Evolutionary conservation across 2,329 filamentous ascomycete species (phyloP), one percentile per base, ranked within the genome.

Genomic region (Penicillium sp.): DNA sequence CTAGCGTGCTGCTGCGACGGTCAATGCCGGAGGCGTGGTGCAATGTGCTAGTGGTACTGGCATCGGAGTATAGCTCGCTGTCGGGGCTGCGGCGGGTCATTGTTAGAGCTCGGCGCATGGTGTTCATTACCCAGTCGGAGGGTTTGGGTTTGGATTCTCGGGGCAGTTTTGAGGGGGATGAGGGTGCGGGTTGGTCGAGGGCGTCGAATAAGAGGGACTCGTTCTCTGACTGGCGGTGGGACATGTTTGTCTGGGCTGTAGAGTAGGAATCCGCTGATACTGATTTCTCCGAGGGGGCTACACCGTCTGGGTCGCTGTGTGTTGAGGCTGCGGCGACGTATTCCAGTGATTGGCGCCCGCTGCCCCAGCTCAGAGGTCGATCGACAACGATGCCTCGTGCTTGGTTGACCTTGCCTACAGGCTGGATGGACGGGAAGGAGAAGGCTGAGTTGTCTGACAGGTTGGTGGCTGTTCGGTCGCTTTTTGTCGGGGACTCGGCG

Each of bases 51-150:
- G 29, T n/a, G 7, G 25, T 39, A 10, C 13, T 36, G 27, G 54
- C 60, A 16, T 15, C 25, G 13, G 59, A 40, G 15, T 67, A 64
- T 36, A 52, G 41, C 23, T 61, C 55, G 27, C 54, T 50, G 48
- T 61, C 60, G 43, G 67, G 64, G 52, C 63, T 64, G 65, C 64
- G 68, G 65, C 62, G 72, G 56, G 73, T 71, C 46, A 75, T 70
- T 5, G 81, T 81, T 40, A 90, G 84, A 11, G 87, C 87, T 38
- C 87, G 81, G 19, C 84, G 81, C 21, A 92, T 72, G 47, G 85
- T 89, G 23, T 88, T 88, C 11, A 92, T 75, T 85, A 92, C 76
- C 86, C 87, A 90, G 25, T 82, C 82, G 75, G 75, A 87, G 82
- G 69, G 84, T 84, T 21, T 86, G 80, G 65, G 63, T 50, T 66